Conservation (phyloP, 2,329 filamentous ascomycete genomes). For the Ophiostoma populinum region DNA sequence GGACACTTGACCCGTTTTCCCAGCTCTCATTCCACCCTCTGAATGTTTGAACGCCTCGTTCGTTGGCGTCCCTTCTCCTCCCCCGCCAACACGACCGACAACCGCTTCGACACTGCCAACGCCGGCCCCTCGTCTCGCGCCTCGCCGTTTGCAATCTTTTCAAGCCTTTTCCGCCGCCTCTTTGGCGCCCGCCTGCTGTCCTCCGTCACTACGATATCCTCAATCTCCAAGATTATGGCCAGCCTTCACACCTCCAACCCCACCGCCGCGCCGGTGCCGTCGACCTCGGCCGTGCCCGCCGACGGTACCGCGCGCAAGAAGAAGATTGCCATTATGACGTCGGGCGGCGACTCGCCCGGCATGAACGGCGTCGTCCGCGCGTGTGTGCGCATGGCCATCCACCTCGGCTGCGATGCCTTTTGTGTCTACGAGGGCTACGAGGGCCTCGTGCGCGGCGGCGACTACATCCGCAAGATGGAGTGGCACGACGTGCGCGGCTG, state of each 20-base stretch:
- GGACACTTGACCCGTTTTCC: background rate
- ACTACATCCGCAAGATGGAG: constrained; percentile 71
- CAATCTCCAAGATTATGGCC: background rate
- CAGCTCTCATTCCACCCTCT: too few relatives aligned
- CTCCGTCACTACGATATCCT: too few relatives aligned
- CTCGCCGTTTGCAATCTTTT: background rate
- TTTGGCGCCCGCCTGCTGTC: background rate
- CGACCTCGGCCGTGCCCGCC: background rate
- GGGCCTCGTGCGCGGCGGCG: constrained; percentile 74
- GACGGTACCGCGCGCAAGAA: constrained; percentile 24
- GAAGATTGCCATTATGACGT: constrained; percentile 83
- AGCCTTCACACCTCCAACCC: background rate
- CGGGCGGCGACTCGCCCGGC: constrained; percentile 81
- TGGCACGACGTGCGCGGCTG: constrained; percentile 94
- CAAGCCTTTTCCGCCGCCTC: background rate
- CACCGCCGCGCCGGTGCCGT: background rate
- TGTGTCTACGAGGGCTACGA: constrained; percentile 91
- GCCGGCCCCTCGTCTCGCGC: too few relatives aligned
- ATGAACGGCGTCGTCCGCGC: constrained; percentile 89
- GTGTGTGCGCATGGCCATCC: constrained; percentile 79
- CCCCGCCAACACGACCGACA: constrained; percentile 1
- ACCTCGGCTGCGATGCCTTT: constrained; percentile 63
- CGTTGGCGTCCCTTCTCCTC: constrained; percentile 1
- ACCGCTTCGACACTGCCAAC: background rate
- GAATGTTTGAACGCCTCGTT: constrained; percentile 1